Base-by-base conservation (phyloP, 441 rosid species). In the Heliophila coronopifolia region DNA sequence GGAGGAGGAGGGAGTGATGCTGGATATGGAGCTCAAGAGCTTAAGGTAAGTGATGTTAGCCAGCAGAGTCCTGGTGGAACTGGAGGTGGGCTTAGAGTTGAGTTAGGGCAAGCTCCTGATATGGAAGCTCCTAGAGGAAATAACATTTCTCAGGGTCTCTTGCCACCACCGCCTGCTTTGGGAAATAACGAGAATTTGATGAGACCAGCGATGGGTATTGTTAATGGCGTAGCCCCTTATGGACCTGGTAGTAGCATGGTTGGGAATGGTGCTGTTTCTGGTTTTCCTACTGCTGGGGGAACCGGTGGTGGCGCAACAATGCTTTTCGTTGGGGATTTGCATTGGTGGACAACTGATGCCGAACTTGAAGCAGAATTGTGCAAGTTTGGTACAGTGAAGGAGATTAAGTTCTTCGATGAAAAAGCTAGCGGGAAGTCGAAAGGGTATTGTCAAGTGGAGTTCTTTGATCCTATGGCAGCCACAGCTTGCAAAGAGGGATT, bases 281-380 rank as follows among this genome's bases (percentile, higher is more conserved):
- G 48, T 62, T 46, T 9, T 27, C 40, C 30, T 9, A 37, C 17
- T 1, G 61, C 31, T 8, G 67, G 54, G 5, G 73, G 67, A 35
- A 38, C 40, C 7, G 66, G 57, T 1, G 75, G 57, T 4, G 70
- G 81, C 4, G 79, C 81, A 33, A 73, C 88, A 0, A 67, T 75
- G 58, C 68, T 89, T 60, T 85, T 77, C 60, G 81, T 89, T 43
- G 97, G 95, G 8, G 93, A 89, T 53, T 59, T 89, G 74, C 95
- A 86, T 71, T 89, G 94, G 97, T 89, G 95, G 95, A 86, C 95
- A 2, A 86, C 88, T 3, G 95, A 89, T 75, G 84, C 83, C 1
- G 88, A 89, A 43, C 70, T 89, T 34, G 94, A 86, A 74, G 59
- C 67, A 4, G 94, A 73, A 65, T 62, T 78, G 49, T 79, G 78